These are phyloP conservation scores for Choiromyces venosus DNA, from an alignment of 495 filamentous ascomycete genomes.

Conservation along the genomic window DNA sequence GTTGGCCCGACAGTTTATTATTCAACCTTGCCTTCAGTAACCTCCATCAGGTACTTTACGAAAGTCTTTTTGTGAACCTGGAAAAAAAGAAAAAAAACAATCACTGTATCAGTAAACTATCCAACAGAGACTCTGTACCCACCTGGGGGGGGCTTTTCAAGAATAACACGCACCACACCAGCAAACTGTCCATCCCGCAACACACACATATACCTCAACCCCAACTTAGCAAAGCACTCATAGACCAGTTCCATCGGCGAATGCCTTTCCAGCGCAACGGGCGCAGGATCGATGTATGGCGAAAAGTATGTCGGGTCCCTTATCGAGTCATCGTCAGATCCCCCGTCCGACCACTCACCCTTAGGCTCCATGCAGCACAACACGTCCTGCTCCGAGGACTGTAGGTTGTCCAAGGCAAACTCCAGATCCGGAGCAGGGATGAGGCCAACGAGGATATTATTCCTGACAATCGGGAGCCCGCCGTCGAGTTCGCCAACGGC, in stretches of 20 bases:
- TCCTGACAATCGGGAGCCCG: constrained; percentile 75
- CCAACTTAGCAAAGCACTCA: constrained; percentile 93
- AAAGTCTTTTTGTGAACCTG: constrained; percentile 91
- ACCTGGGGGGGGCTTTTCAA: too few species aligned
- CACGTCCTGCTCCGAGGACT: constrained; percentile 59
- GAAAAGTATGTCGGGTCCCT: constrained; percentile 77
- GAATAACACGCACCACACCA: constrained; percentile 61
- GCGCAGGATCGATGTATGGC: constrained; percentile 83
- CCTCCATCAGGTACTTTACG: constrained; percentile 75
- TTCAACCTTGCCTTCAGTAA: constrained; percentile 33
- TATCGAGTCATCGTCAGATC: constrained; percentile 53
- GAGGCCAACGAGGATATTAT: constrained; percentile 76
- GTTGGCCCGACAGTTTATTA: not conserved
- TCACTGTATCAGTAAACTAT: too few species aligned
- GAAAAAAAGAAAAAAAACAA: too few species aligned
- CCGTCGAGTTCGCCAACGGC: constrained; percentile 85
- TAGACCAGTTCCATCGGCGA: constrained; percentile 94
- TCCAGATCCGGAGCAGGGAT: constrained; percentile 94
- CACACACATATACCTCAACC: constrained; percentile 87
- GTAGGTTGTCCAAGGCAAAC: constrained; percentile 79
- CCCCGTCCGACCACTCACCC: constrained; percentile 48
- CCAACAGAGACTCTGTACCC: too few species aligned
- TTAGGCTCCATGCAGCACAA: constrained; percentile 75
- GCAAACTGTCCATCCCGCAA: constrained; percentile 75
- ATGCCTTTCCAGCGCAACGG: constrained; percentile 78